Evolutionary conservation across 2,329 filamentous ascomycete species (phyloP).

Genomic region (Microdochium bolleyi): DNA sequence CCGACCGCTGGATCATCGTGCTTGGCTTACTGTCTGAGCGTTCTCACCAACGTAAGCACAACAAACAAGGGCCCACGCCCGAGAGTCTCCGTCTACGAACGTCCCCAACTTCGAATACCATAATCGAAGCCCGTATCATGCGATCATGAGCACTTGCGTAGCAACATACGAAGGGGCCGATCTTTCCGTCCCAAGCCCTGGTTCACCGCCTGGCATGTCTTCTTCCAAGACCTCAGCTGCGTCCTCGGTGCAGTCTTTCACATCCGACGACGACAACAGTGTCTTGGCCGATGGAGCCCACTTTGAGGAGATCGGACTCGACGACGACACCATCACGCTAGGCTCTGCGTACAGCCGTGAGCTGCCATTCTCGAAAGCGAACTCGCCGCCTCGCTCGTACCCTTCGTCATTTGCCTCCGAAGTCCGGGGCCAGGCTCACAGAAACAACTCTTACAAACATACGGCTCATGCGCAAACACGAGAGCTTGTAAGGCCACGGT

Average conservation of each 20-base stretch:
- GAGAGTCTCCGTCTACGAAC: no score
- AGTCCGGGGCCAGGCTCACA: neutral
- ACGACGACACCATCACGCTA: slow-evolving; percentile 49
- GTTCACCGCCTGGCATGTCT: slow-evolving; percentile 71
- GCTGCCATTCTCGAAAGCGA: slow-evolving; percentile 30
- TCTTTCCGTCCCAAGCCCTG: slow-evolving; percentile 37
- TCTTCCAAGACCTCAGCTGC: slow-evolving; percentile 84
- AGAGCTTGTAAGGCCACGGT: slow-evolving; percentile 9
- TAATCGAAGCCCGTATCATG: slow-evolving; percentile 9
- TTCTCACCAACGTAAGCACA: neutral
- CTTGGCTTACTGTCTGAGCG: neutral
- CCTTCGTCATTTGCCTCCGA: neutral
- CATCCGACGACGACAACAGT: slow-evolving; percentile 62
- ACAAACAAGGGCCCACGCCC: neutral
- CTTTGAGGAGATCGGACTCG: slow-evolving; percentile 89
- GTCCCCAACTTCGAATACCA: neutral
- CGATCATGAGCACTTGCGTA: slow-evolving; percentile 32
- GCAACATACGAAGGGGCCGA: slow-evolving; percentile 24
- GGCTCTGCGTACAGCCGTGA: slow-evolving; percentile 24
- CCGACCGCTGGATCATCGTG: neutral
- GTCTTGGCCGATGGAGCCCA: slow-evolving; percentile 67
- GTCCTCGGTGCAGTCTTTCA: slow-evolving; percentile 76
- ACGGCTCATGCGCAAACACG: neutral
- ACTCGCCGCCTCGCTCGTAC: slow-evolving; percentile 28
- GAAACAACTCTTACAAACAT: neutral